Conservation (phyloP, 768 basidiomycete species). For the Collybia mongolica region DNA sequence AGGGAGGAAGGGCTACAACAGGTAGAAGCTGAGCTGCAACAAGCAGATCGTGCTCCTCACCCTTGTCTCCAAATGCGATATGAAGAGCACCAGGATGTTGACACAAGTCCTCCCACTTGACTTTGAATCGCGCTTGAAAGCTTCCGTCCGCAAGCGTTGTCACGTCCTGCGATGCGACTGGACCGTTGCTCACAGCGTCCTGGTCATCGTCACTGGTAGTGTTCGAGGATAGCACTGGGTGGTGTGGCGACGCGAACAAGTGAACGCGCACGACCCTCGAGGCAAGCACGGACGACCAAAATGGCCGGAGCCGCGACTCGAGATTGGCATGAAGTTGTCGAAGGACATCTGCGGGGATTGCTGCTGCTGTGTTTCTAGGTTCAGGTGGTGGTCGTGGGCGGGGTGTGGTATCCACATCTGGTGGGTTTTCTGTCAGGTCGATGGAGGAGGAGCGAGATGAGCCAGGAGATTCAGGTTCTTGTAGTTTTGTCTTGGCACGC, state of each 20-base stretch:
- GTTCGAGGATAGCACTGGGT: conserved; percentile 12
- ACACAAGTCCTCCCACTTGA: conserved; percentile 71
- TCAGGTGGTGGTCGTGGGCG: conserved; percentile 1
- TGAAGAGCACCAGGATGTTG: conserved; percentile 56
- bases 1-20: conserved; percentile 14
- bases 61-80: conserved; percentile 54
- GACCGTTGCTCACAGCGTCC: conserved; percentile 31
- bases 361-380: conserved; percentile 11
- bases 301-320: conserved; percentile 71
- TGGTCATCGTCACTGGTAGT: conserved; percentile 18
- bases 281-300: conserved; percentile 76
- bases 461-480: conserved; percentile 13
- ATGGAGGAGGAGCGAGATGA: conserved; percentile 18
- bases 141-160: conserved; percentile 67
- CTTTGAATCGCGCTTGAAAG: conserved; percentile 60
- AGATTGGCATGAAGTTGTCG: conserved; percentile 71
- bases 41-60: conserved; percentile 53
- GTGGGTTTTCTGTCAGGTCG: conserved; percentile 1
- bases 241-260: conserved; percentile 49
- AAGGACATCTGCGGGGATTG: conserved; percentile 29
- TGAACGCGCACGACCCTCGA: conserved; percentile 61
- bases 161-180: conserved; percentile 51
- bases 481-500: conserved; percentile 25
- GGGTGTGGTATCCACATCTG: background rate
- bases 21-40: conserved; percentile 54